A percentile compares a stretch with the other conserved stretches of the same genome.
Conservation (phyloP, 805 yeast species). For the Barnettozyma salicaria region DNA sequence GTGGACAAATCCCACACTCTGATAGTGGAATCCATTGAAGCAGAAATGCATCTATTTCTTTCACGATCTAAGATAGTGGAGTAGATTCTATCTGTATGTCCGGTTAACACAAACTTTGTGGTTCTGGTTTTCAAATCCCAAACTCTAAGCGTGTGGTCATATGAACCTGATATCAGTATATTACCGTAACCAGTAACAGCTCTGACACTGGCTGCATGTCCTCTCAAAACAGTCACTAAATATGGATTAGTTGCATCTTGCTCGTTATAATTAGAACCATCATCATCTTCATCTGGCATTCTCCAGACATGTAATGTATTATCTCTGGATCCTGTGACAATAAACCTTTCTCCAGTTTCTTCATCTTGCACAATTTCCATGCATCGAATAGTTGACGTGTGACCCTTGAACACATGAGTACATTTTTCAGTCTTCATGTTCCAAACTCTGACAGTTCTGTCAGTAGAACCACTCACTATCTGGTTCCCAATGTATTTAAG, state of each 20-base stretch:
- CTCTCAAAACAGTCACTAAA: slow-evolving; percentile 61
- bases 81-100: slow-evolving; percentile 85
- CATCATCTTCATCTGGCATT: slow-evolving; percentile 45
- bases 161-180: slow-evolving; percentile 80
- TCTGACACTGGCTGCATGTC: slow-evolving; percentile 77
- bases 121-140: slow-evolving; percentile 80
- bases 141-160: slow-evolving; percentile 83
- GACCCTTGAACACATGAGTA: slow-evolving; percentile 88
- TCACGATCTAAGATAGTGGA: slow-evolving; percentile 77
- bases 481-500: slow-evolving; percentile 78
- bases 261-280: slow-evolving; percentile 29
- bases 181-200: slow-evolving; percentile 84
- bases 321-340: slow-evolving; percentile 88
- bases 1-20: slow-evolving; percentile 83
- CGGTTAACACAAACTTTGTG: slow-evolving; percentile 68
- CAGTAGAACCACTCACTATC: slow-evolving; percentile 90
- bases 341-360: slow-evolving; percentile 56
- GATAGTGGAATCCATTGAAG: slow-evolving; percentile 84
- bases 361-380: slow-evolving; percentile 74
- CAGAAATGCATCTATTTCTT: slow-evolving; percentile 78
- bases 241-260: slow-evolving; percentile 44
- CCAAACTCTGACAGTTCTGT: slow-evolving; percentile 92
- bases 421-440: slow-evolving; percentile 78
- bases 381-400: slow-evolving; percentile 89
- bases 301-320: slow-evolving; percentile 79